Base-by-base conservation (phyloP, 257 asterid species). In the Haberlea rhodopensis region DNA sequence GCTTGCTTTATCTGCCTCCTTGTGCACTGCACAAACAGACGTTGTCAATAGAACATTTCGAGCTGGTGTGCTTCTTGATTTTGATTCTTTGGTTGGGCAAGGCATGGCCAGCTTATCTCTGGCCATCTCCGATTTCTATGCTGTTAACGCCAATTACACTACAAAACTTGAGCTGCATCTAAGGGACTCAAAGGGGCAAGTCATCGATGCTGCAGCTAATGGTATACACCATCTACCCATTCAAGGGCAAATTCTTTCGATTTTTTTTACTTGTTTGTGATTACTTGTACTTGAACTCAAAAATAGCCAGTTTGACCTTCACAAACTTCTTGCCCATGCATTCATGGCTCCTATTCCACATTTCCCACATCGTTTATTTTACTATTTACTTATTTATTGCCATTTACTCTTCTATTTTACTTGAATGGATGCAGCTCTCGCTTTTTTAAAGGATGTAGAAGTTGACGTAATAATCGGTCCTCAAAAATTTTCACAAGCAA, bases 391-490 rank as follows among this genome's bases (percentile, higher is more conserved):
- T 34, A 34, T 9, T 5, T 6, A 6, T 8, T 9, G 16, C n/a
- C 16, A 11, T 34, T 34, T 9, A 34, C n/a, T n/a, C n/a, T n/a
- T n/a, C n/a, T n/a, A n/a, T n/a, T n/a, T n/a, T 28, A n/a, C 15
- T 51, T 69, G 37, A 63, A 53, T 19, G 32, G 52, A 52, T 67
- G 68, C 72, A 76, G 81, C 78, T 46, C 56, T 73, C 3, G 28
- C 58, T 24, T 63, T 77, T 51, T 23, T 77, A 53, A 73, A 65
- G 58, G 32, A 65, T 61, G 63, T 68, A 5, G 57, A 69, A 40
- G 79, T 65, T 31, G 68, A 69, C 25, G 76, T 76, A 46, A 66
- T 77, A 28, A 15, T 77, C 11, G 78, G 81, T 51, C 81, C 81
- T 60, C 70, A 64, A 20, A 69, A 25, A 46, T 77, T 76, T 32